Evolutionary conservation across 371 early-diverging fungal species (phyloP).

Genomic region (Parasitella parasitica): DNA sequence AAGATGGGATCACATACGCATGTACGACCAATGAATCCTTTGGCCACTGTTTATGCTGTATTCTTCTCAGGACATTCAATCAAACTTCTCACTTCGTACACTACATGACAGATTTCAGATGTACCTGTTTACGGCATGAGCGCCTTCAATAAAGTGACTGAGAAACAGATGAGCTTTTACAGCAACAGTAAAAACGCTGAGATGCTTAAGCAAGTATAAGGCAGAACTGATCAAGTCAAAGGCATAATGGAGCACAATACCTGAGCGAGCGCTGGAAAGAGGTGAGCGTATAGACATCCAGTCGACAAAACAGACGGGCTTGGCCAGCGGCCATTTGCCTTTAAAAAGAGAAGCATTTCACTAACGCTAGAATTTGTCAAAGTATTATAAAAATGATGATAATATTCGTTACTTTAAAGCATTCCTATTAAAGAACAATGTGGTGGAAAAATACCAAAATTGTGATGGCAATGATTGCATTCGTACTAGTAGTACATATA

Average conservation of each 20-base stretch:
- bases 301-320: conserved; percentile 90
- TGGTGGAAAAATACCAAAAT: conserved; percentile 94
- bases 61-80: conserved; percentile 83
- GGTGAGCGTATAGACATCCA: conserved; percentile 88
- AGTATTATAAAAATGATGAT: neutral
- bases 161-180: conserved; percentile 80
- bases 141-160: conserved; percentile 78
- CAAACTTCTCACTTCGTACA: conserved; percentile 63
- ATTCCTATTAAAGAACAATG: conserved; percentile 62
- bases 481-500: conserved; percentile 66
- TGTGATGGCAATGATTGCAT: conserved; percentile 66
- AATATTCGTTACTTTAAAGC: neutral
- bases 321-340: conserved; percentile 86
- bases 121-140: conserved; percentile 78
- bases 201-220: conserved; percentile 78
- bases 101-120: conserved; percentile 51
- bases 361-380: conserved; percentile 54
- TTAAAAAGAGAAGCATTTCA: conserved; percentile 85
- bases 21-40: conserved; percentile 90
- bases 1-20: conserved; percentile 80
- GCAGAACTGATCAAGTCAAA: conserved; percentile 90
- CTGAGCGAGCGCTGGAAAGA: conserved; percentile 86
- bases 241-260: conserved; percentile 91
- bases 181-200: conserved; percentile 76
- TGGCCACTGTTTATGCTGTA: conserved; percentile 77